Percentiles rank a stretch among this genome's conserved stretches.
Conservation (phyloP, 2,329 filamentous ascomycete species). For the Neonectria ditissima region DNA sequence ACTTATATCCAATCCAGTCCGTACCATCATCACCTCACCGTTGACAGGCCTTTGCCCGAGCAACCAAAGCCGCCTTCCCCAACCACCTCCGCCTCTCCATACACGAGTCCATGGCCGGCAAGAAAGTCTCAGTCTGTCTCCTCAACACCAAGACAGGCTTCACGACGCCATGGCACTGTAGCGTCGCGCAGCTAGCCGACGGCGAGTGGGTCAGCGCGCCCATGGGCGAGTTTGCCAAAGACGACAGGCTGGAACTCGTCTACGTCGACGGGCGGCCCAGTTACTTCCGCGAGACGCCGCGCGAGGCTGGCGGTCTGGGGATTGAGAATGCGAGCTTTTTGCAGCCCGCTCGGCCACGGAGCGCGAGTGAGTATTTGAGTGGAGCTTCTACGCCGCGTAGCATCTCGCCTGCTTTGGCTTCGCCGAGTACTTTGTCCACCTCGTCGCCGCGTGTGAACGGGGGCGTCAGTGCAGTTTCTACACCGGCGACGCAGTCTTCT, state of each 20-base stretch:
- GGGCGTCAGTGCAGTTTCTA: slow-evolving; percentile 2
- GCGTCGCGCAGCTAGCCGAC: slow-evolving; percentile 31
- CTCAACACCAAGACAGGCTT: slow-evolving; percentile 47
- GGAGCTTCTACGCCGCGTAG: slow-evolving; percentile 11
- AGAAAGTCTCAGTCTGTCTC: slow-evolving; percentile 46
- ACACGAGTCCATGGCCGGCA: slow-evolving; percentile 42
- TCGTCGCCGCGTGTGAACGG: neutral
- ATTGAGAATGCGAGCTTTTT: slow-evolving; percentile 14
- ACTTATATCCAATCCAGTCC: too few species aligned
- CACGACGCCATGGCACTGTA: slow-evolving; percentile 50
- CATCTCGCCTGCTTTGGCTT: neutral
- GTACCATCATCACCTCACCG: neutral
- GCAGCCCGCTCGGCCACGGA: neutral
- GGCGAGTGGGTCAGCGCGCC: slow-evolving; percentile 43
- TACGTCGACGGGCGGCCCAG: slow-evolving; percentile 39
- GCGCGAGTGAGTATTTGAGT: slow-evolving; percentile 13
- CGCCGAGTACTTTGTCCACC: neutral
- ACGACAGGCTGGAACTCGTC: slow-evolving; percentile 40
- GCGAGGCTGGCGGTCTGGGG: slow-evolving; percentile 1
- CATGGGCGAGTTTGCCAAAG: slow-evolving; percentile 44
- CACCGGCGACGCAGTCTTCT: neutral
- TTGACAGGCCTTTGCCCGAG: slow-evolving; percentile 44
- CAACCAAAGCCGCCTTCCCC: slow-evolving; percentile 43
- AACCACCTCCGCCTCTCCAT: slow-evolving; percentile 47
- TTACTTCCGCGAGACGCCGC: slow-evolving; percentile 34